phyloP scores from a whole-genome alignment of 768 basidiomycete genomes.

The Grammothele lineata region DNA sequence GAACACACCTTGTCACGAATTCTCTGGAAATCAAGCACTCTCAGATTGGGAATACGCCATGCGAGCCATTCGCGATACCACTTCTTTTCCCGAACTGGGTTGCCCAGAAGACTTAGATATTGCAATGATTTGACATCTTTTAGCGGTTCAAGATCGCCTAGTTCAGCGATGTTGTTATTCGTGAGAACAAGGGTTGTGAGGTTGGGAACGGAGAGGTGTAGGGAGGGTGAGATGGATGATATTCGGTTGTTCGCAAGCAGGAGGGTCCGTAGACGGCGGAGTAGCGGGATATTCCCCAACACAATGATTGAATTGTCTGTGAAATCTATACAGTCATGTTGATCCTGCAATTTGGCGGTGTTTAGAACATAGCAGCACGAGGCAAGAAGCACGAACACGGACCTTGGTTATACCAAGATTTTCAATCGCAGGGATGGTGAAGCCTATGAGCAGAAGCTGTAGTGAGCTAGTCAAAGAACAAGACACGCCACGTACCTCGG shows the following conservation, averaged over 20 bases:
- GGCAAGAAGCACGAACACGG: conserved; percentile 24
- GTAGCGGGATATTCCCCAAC: conserved; percentile 82
- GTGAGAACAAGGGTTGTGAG: conserved; percentile 80
- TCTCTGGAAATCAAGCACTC: conserved; percentile 93
- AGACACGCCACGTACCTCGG: conserved; percentile 51
- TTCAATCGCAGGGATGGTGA: conserved; percentile 94
- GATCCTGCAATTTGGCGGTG: conserved; percentile 50
- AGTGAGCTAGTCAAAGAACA: conserved; percentile 15
- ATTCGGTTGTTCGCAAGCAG: conserved; percentile 90
- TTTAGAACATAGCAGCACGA: no score
- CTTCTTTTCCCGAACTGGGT: conserved; percentile 87
- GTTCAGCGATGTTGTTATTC: conserved; percentile 74
- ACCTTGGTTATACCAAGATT: conserved; percentile 92
- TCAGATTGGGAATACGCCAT: conserved; percentile 79
- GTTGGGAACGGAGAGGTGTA: conserved; percentile 82
- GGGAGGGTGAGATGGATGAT: conserved; percentile 73
- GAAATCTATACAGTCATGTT: conserved; percentile 90
- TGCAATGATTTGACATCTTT: conserved; percentile 71
- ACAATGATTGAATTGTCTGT: conserved; percentile 85
- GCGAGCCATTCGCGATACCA: conserved; percentile 97
- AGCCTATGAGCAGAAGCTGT: conserved; percentile 47
- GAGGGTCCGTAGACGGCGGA: conserved; percentile 79
- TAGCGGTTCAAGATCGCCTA: conserved; percentile 82
- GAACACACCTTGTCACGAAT: conserved; percentile 88
- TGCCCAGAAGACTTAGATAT: conserved; percentile 74